Conservation (phyloP, 495 filamentous ascomycete genomes). For the Aspergillus asperescens region DNA sequence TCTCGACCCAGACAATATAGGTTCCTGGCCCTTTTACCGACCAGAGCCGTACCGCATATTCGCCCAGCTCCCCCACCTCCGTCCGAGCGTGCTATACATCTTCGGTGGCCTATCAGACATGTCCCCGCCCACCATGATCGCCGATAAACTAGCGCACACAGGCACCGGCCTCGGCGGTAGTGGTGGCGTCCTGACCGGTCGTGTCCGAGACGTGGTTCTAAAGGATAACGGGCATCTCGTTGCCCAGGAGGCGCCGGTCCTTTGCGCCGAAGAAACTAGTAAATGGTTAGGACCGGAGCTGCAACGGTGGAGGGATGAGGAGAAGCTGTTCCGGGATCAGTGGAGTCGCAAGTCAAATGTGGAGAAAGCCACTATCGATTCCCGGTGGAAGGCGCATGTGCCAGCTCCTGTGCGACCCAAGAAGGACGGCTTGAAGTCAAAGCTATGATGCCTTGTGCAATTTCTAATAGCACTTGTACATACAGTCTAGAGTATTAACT, state of each 20-base stretch:
- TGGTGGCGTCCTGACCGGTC: conserved; percentile 50
- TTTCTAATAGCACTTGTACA: conserved; percentile 3
- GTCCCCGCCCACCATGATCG: conserved; percentile 45
- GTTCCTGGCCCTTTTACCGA: conserved; percentile 63
- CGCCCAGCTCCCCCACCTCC: conserved; percentile 58
- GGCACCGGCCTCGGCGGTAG: conserved; percentile 47
- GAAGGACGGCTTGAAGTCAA: conserved; percentile 27
- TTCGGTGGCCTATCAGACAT: conserved; percentile 65
- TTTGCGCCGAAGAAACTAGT: conserved; percentile 57
- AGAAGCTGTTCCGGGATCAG: conserved; percentile 52
- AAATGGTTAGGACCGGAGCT: conserved; percentile 61
- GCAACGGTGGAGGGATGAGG: conserved; percentile 57
- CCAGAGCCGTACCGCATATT: conserved; percentile 63
- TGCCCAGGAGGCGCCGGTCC: conserved; percentile 69
- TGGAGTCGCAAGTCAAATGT: conserved; percentile 44
- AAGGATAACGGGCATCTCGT: conserved; percentile 72
- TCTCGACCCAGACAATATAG: conserved; percentile 32
- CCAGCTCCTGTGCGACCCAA: conserved; percentile 38
- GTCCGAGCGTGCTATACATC: conserved; percentile 78
- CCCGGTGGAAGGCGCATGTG: conserved; percentile 51
- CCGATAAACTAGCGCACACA: conserved; percentile 41
- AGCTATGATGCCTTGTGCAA: conserved; percentile 25
- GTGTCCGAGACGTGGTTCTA: conserved; percentile 64
- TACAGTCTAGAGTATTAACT: conserved; percentile 3
- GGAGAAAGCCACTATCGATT: conserved; percentile 56